Conservation (phyloP, 2,329 filamentous ascomycete genomes). For the Venturia nashicola region DNA sequence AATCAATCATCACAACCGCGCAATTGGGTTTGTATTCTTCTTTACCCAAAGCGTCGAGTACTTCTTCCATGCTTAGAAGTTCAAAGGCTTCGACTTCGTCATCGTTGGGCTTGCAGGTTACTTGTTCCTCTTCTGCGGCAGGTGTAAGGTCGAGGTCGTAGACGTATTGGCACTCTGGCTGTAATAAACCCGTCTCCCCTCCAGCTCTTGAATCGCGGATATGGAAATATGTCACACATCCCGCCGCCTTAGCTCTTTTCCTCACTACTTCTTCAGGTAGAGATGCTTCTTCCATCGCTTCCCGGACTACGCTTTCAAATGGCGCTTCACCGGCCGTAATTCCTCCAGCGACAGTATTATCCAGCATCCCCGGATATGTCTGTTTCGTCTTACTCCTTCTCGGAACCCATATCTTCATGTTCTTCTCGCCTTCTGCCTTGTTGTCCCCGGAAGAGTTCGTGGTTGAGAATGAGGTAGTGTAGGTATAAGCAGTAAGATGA, state of each 20-base stretch:
- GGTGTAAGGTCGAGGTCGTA: constrained; percentile 73
- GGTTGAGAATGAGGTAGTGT: no score
- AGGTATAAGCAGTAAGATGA: constrained; percentile 26
- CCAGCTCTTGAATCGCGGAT: constrained; percentile 63
- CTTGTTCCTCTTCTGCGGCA: constrained; percentile 24
- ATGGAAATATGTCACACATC: constrained; percentile 75
- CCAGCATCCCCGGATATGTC: constrained; percentile 83
- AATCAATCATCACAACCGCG: constrained; percentile 71
- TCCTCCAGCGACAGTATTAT: constrained; percentile 86
- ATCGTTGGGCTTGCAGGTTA: constrained; percentile 67
- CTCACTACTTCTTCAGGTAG: not conserved
- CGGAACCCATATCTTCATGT: constrained; percentile 73
- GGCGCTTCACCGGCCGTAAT: constrained; percentile 70
- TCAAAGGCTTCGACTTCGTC: constrained; percentile 80
- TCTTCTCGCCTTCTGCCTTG: constrained; percentile 21
- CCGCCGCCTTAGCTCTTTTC: constrained; percentile 31
- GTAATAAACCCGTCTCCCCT: constrained; percentile 69
- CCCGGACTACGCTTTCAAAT: constrained; percentile 71
- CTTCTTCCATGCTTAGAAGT: constrained; percentile 64
- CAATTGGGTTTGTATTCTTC: constrained; percentile 92
- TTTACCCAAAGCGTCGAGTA: constrained; percentile 53
- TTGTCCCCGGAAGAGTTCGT: not conserved
- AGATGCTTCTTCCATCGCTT: constrained; percentile 69
- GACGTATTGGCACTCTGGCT: constrained; percentile 84
- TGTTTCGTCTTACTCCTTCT: constrained; percentile 64